These are phyloP conservation scores for Crithidia fasciculata DNA, from an alignment of 208 protist species.

Conservation along the genomic window DNA sequence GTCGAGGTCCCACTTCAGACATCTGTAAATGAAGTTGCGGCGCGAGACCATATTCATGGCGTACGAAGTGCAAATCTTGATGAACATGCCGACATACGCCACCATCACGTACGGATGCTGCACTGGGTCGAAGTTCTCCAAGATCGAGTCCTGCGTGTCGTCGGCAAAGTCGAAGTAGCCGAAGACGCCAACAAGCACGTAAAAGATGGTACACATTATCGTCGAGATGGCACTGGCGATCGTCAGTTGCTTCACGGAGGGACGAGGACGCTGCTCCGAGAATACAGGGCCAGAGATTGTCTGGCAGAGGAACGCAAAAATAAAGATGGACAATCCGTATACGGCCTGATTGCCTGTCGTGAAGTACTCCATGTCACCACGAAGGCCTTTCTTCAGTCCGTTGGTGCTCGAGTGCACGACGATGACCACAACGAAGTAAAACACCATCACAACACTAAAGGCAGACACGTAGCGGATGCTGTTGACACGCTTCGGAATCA, in stretches of 20 bases:
- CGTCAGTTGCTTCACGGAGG: slow-evolving; percentile 21
- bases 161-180: slow-evolving; percentile 84
- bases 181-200: slow-evolving; percentile 21
- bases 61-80: slow-evolving; percentile 69
- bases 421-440: slow-evolving; percentile 63
- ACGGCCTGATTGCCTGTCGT: slow-evolving; percentile 46
- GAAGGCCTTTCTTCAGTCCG: slow-evolving; percentile 35
- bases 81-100: slow-evolving; percentile 69
- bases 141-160: slow-evolving; percentile 46
- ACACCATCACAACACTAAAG: slow-evolving; percentile 44
- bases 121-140: slow-evolving; percentile 71
- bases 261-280: slow-evolving; percentile 47
- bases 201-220: too few species aligned
- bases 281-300: slow-evolving; percentile 33
- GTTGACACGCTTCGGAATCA: slow-evolving; percentile 59
- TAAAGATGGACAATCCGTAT: slow-evolving; percentile 43
- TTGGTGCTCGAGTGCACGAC: slow-evolving; percentile 48
- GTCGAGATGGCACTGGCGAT: too few species aligned
- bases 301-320: slow-evolving; percentile 74
- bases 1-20: slow-evolving; percentile 54
- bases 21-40: slow-evolving; percentile 67
- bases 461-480: slow-evolving; percentile 58
- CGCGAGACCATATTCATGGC: slow-evolving; percentile 68
- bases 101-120: slow-evolving; percentile 69
- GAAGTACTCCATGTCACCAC: slow-evolving; percentile 40